A percentile compares a stretch with the other conserved stretches of the same genome.
Conservation (phyloP, 768 basidiomycete species). For the Amyloporia xantha region DNA sequence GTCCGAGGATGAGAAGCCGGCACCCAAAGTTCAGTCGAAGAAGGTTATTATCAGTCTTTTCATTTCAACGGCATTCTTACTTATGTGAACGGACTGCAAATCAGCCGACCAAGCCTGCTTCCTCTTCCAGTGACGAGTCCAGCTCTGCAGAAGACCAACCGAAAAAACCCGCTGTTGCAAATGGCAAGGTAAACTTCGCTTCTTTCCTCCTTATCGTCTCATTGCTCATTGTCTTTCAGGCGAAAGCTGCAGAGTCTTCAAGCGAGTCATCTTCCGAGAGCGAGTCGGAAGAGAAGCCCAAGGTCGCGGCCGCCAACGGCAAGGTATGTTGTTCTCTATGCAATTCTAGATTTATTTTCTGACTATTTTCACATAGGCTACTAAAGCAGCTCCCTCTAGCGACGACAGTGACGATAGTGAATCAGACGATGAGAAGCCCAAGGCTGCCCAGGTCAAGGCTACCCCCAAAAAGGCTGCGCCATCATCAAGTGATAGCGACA, state of each 20-base stretch:
- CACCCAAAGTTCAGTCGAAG: conserved; percentile 22
- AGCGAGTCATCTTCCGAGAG: conserved; percentile 21
- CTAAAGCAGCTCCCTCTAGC: conserved; percentile 5
- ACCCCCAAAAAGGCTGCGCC: conserved; percentile 18
- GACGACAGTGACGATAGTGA: conserved; percentile 14
- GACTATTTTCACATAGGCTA: background rate
- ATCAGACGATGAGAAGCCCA: conserved; percentile 34
- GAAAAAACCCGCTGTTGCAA: conserved; percentile 12
- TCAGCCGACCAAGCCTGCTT: conserved; percentile 7
- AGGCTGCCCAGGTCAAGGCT: conserved; percentile 29
- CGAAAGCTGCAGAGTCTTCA: conserved; percentile 13
- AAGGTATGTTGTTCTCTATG: conserved; percentile 14
- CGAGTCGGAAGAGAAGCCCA: conserved; percentile 50
- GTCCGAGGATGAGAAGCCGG: conserved; percentile 30
- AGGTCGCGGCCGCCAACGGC: conserved; percentile 33
- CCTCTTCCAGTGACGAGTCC: conserved; percentile 8
- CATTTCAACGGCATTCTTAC: background rate
- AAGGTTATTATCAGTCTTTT: conserved; percentile 19
- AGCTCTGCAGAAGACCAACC: conserved; percentile 15
- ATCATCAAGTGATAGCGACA: conserved; percentile 17
- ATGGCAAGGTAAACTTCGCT: conserved; percentile 14
- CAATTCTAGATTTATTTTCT: background rate
- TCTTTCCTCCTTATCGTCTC: background rate
- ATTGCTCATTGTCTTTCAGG: background rate
- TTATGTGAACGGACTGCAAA: conserved; percentile 4